Evolutionary conservation across 768 basidiomycete genomes (phyloP), one percentile per base, ranked within the genome.

Genomic region (Suillus tomentosus): DNA sequence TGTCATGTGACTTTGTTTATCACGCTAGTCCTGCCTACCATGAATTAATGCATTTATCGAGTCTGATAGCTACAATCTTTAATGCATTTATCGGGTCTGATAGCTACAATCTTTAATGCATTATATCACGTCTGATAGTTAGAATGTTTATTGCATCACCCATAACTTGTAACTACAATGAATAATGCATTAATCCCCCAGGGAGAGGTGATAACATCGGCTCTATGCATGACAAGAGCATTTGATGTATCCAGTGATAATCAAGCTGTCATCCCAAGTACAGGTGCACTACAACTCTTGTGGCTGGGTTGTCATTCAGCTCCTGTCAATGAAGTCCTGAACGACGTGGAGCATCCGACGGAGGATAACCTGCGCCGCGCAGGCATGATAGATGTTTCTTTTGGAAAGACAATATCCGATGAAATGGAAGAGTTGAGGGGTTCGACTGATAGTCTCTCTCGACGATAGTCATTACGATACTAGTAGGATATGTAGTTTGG

Each of bases 261-360:
- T 54, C 61, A 58, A 9, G 39, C 15, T 36, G 9, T 15, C 36
- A 50, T 61, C 34, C 17, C 11, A 1, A 22, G n/a, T 5, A 40
- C 42, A 24, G 51, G 59, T 22, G 40, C 34, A 63, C 13, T 63
- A 10, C 57, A 63, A 47, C 40, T 60, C 39, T n/a, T 63, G 5
- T 61, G 58, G 62, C 19, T 60, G 15, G 63, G 48, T 10, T 13
- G 3, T 57, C 53, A 27, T 31, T 62, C 61, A 55, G 27, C 47
- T 8, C 6, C 4, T n/a, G 34, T 62, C 19, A 11, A 40, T 1
- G 61, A 58, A 24, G 53, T 36, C 14, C 15, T 64, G 5, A 13
- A 59, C 5, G 45, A 47, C 10, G 60, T 62, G 15, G 14, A 34
- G 4, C 17, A 57, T 31, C 59, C 59, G 15, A 61, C 17, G 4